phyloP scores from a whole-genome alignment of 345 rosid genomes.

The Conringia planisiliqua region DNA sequence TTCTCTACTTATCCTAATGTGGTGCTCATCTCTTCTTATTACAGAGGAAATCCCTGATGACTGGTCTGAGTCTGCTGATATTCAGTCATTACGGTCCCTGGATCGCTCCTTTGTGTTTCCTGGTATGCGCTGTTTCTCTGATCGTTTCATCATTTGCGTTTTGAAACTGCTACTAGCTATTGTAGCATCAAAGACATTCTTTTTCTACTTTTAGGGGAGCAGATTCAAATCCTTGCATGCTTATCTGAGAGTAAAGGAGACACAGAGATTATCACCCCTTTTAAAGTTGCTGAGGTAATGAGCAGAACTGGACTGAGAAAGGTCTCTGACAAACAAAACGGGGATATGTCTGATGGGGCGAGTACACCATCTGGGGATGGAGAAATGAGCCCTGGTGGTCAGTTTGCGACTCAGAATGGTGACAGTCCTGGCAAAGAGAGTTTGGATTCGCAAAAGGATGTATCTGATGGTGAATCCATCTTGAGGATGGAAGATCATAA shows the following conservation, averaged over 20 bases:
- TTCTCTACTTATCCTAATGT: neutral
- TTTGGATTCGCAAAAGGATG: conserved; percentile 46
- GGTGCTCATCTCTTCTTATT: neutral
- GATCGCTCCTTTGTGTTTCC: conserved; percentile 93
- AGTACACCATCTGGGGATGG: conserved; percentile 41
- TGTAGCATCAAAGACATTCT: neutral
- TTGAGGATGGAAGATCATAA: conserved; percentile 85
- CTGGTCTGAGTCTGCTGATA: conserved; percentile 62
- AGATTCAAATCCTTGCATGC: conserved; percentile 84
- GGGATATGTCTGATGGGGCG: conserved; percentile 38
- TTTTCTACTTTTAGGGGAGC: conserved; percentile 66
- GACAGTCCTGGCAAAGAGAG: conserved; percentile 49
- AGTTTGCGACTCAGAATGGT: conserved; percentile 45
- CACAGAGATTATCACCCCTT: conserved; percentile 81
- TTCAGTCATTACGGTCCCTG: conserved; percentile 55
- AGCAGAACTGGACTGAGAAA: conserved; percentile 65
- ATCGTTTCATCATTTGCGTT: neutral
- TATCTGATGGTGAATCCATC: conserved; percentile 75
- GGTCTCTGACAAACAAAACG: conserved; percentile 50
- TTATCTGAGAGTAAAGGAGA: conserved; percentile 78
- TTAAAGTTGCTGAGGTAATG: conserved; percentile 91
- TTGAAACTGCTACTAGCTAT: neutral
- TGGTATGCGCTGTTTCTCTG: conserved; percentile 40
- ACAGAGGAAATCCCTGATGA: conserved; percentile 71
- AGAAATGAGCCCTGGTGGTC: conserved; percentile 41